Evolutionary conservation across 768 basidiomycete species (phyloP).

Genomic region (Trametopsis cervina): DNA sequence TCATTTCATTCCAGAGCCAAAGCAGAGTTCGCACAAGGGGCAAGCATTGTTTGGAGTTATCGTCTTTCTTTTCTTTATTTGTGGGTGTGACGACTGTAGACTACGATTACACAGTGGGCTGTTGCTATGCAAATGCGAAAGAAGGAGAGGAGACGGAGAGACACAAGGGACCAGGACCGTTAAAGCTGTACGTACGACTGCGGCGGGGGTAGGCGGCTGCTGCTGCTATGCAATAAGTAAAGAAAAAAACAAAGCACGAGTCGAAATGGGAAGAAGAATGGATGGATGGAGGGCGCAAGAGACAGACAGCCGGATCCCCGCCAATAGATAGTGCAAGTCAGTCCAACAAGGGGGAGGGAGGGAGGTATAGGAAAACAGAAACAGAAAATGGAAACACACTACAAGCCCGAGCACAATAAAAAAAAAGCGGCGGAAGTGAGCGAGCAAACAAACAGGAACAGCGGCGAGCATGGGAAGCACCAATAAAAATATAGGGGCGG

Average conservation of each 20-base stretch:
- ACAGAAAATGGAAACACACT: background rate
- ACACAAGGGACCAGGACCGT: too few relatives aligned
- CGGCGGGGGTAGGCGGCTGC: too few relatives aligned
- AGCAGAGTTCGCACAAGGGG: too few relatives aligned
- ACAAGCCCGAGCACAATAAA: slow-evolving; percentile 12
- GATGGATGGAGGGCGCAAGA: too few relatives aligned
- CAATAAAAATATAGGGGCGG: too few relatives aligned
- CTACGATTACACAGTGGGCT: slow-evolving; percentile 7
- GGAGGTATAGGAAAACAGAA: too few relatives aligned
- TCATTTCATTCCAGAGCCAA: too few relatives aligned
- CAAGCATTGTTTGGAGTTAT: background rate
- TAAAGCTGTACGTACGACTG: too few relatives aligned
- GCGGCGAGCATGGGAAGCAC: too few relatives aligned
- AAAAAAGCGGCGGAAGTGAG: slow-evolving; percentile 5
- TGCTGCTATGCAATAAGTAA: background rate
- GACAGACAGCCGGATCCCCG: too few relatives aligned
- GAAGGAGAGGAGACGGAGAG: slow-evolving; percentile 1
- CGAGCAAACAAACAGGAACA: too few relatives aligned
- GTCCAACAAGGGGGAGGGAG: slow-evolving; percentile 5
- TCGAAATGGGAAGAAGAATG: background rate
- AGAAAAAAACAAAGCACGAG: background rate
- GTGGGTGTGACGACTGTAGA: background rate
- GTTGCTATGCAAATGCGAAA: slow-evolving; percentile 7
- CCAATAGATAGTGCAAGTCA: slow-evolving; percentile 15
- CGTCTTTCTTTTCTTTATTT: background rate